Base-by-base conservation (phyloP, 2,329 filamentous ascomycete species). In the Microcera coccophila region DNA sequence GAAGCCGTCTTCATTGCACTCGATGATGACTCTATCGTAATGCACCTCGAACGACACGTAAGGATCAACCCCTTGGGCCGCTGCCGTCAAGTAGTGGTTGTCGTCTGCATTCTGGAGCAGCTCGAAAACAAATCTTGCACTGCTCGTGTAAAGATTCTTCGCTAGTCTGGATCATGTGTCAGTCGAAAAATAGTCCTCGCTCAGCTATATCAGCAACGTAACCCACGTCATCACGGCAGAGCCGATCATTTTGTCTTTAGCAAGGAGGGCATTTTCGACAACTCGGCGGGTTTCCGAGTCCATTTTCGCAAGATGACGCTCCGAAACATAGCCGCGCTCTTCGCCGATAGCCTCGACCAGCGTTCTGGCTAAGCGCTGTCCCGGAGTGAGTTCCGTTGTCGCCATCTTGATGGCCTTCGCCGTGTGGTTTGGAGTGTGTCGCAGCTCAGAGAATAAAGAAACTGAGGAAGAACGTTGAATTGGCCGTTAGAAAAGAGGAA, bases 41-140 rank as follows among this genome's bases (percentile, higher is more conserved):
- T 62, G 56, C 1, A 77, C 46, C 10, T 48, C 41, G 40, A 69
- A 74, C 7, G 54, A 50, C 1, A 69, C 52, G 34, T 50, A 63
- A 0, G 69, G 69, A 3, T 40, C 45, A 0, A 45, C 21, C 0
- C 58, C 50, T 0, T 17, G 44, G 1, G 39, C 47, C 4, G 32
- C 17, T 1, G 62, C 60, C 14, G 33, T 53, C 11, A 4, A 42
- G 48, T 70, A 78, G 10, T 44, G 41, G 42, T 76, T 76, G 53
- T 78, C 74, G 34, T 79, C 75, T 4, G 73, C 73, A 51, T 79
- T 79, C 46, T 78, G 75, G 0, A 79, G 63, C 1, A 79, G 53
- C 52, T 79, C 75, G 24, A 75, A 72, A 1, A 79, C 57, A 48
- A 78, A 79, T 22, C 71, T 65, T 1, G 70, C 63, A 5, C 66